Evolutionary conservation across 2,329 filamentous ascomycete genomes (phyloP).

Genomic region (Harringtonia lauricola): DNA sequence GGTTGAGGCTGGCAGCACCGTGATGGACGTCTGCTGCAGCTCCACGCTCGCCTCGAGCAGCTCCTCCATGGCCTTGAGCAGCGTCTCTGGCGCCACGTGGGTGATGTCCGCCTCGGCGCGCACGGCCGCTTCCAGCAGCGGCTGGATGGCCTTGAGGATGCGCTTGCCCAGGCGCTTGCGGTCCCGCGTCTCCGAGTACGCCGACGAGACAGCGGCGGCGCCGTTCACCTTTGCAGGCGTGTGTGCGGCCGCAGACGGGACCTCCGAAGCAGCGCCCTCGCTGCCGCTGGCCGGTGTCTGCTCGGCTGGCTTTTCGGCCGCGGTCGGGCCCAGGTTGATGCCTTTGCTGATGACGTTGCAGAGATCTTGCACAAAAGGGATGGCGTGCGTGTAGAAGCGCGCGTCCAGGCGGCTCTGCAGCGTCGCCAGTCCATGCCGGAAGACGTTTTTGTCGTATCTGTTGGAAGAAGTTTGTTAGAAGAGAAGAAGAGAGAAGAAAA

Average conservation of each 20-base stretch:
- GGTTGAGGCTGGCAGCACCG: constrained; percentile 21
- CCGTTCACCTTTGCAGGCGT: too few species aligned
- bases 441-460: constrained; percentile 57
- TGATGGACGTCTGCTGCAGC: constrained; percentile 31
- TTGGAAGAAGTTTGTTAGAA: neutral
- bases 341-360: constrained; percentile 40
- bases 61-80: constrained; percentile 62
- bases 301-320: constrained; percentile 21
- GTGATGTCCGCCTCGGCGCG: constrained; percentile 74
- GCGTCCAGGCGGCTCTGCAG: constrained; percentile 41
- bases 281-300: constrained; percentile 14
- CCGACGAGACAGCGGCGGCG: neutral
- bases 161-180: constrained; percentile 78
- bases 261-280: neutral
- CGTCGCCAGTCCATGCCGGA: constrained; percentile 37
- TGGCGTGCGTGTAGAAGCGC: constrained; percentile 46
- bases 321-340: constrained; percentile 27
- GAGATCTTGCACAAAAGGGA: constrained; percentile 46
- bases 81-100: constrained; percentile 55
- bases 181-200: constrained; percentile 61
- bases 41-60: constrained; percentile 60
- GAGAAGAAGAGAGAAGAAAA: neutral
- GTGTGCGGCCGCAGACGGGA: neutral
- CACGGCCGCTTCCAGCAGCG: constrained; percentile 63
- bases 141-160: constrained; percentile 75